phyloP scores from a whole-genome alignment of 306 rosid genomes.

The Styphnolobium japonicum region DNA sequence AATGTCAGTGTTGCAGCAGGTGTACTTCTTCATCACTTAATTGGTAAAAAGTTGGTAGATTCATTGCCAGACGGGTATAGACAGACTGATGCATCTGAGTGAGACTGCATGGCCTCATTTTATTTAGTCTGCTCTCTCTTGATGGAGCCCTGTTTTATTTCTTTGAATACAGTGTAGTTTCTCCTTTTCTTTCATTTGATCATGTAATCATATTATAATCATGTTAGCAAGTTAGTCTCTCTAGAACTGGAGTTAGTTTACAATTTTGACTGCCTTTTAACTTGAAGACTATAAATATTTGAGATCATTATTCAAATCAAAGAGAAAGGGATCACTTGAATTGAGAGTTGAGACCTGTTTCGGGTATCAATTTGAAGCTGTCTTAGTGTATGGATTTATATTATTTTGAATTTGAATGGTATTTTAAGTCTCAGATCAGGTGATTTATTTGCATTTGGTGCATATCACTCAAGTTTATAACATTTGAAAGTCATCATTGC shows the following conservation, averaged over 20 bases:
- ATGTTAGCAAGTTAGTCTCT: background rate
- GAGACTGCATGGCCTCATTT: conserved; percentile 20
- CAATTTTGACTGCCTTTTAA: conserved; percentile 16
- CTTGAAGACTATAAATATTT: background rate
- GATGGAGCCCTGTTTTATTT: conserved; percentile 8
- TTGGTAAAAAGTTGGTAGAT: conserved; percentile 45
- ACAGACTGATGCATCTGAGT: conserved; percentile 29
- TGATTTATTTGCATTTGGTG: background rate
- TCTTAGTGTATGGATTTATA: background rate
- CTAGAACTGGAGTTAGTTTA: background rate
- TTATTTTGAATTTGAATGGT: background rate
- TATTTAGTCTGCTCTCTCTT: background rate
- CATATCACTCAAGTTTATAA: background rate
- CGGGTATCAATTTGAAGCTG: background rate
- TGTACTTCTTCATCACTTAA: conserved; percentile 89
- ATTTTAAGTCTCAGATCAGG: background rate
- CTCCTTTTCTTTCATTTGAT: background rate
- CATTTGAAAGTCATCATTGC: background rate
- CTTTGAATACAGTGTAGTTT: background rate
- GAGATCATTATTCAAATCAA: background rate
- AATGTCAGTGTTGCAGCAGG: conserved; percentile 98
- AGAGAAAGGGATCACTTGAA: conserved; percentile 2
- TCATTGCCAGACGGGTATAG: conserved; percentile 16
- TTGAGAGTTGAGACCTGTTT: background rate
- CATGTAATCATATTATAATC: background rate